Percentiles rank a stretch among this genome's conserved stretches.
phyloP scores from a whole-genome alignment of 164 flowering plant species.

The Vitis riparia region DNA sequence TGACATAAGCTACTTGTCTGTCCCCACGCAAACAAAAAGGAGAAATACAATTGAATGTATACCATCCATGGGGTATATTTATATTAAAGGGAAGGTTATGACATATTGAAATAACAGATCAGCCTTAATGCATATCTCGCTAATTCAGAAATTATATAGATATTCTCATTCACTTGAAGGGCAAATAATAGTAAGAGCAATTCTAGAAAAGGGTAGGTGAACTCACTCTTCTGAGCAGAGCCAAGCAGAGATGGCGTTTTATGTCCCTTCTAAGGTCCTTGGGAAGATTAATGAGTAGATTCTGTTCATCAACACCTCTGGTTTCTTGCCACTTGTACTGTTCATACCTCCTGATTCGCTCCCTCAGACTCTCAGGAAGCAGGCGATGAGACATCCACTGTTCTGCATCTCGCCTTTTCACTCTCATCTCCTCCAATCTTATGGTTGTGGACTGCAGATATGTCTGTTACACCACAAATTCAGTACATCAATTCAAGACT shows the following conservation, averaged over 20 bases:
- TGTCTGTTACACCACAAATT: slow-evolving; percentile 33
- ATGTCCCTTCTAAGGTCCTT: slow-evolving; percentile 54
- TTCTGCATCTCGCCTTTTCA: slow-evolving; percentile 53
- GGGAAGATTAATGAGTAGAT: slow-evolving; percentile 40
- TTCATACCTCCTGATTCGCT: slow-evolving; percentile 47
- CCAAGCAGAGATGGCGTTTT: slow-evolving; percentile 55
- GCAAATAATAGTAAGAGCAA: background rate
- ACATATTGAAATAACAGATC: too few relatives aligned
- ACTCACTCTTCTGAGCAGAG: slow-evolving; percentile 46
- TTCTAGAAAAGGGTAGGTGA: too few relatives aligned
- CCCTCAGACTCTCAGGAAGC: slow-evolving; percentile 48
- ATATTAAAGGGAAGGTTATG: too few relatives aligned
- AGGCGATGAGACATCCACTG: slow-evolving; percentile 58
- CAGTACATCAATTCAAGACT: background rate
- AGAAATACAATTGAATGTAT: too few relatives aligned
- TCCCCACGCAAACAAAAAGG: too few relatives aligned
- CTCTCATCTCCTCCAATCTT: slow-evolving; percentile 55
- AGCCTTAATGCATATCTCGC: too few relatives aligned
- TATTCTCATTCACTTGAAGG: background rate
- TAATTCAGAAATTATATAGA: background rate
- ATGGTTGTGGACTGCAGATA: slow-evolving; percentile 51
- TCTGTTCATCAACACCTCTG: slow-evolving; percentile 52
- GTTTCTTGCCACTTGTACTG: slow-evolving; percentile 61
- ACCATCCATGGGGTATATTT: too few relatives aligned
- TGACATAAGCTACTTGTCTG: too few relatives aligned